Evolutionary conservation across 495 filamentous ascomycete species (phyloP), one percentile per base, ranked within the genome.

Genomic region (Penicillium steckii): DNA sequence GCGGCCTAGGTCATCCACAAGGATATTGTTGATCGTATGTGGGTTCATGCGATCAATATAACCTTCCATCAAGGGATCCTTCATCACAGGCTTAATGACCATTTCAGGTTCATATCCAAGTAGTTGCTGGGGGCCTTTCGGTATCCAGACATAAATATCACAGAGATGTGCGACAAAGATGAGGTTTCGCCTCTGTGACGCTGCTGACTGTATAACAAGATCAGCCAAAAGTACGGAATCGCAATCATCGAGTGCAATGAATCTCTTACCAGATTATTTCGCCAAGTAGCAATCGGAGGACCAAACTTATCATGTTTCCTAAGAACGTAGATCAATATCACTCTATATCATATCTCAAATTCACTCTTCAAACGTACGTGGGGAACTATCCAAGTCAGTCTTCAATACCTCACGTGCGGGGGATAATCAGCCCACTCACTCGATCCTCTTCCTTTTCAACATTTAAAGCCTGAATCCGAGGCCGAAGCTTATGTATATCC

Each of bases 11-110:
- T 88, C 82, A 33, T 91, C 89, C 17, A 95, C 77, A 27, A 90
- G 77, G 2, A 98, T 69, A 48, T 85, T 80, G 59, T 95, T 97
- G 48, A 95, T 82, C 17, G 80, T 78, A 66, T 97, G 92, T 0
- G 85, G 83, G 13, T 75, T 66, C 0, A 35, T 27, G 0, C 45
- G 61, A 52, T 88, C 80, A 15, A 94, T 74, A 44, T 77, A 79
- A 0, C 86, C 89, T 6, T 50, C 52, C 1, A 82, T 64, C 9
- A 52, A 38, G 2, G 71, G 59, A 1, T 70, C 61, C 23, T 82
- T 83, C 47, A 74, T 70, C 1, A 76, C 77, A 0, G 90, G 88
- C 13, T 72, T 74, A 13, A 98, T 74, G 13, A 87, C 82, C 49
- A 92, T 72, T 43, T 80, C 75, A 4, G 90, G 85, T 25, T 75